Evolutionary conservation across 1,284 basidiomycete species (phyloP).

Genomic region (Schizophyllum commune): DNA sequence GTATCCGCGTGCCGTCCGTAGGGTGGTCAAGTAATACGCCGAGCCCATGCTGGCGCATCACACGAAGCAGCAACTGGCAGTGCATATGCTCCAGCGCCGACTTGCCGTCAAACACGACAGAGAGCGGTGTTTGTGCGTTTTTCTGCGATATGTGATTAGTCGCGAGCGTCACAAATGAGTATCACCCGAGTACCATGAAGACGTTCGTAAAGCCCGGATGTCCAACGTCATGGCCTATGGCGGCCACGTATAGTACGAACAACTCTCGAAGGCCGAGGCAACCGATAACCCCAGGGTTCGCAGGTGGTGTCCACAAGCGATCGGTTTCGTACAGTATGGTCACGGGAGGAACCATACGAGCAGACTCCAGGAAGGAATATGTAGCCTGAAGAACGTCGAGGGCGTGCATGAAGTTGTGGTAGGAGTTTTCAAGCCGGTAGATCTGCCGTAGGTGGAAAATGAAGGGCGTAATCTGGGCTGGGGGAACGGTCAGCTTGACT

Average conservation of each 20-base stretch:
- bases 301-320: conserved; percentile 42
- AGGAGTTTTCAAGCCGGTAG: conserved; percentile 85
- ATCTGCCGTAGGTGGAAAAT: conserved; percentile 77
- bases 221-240: conserved; percentile 92
- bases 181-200: conserved; percentile 69
- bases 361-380: conserved; percentile 73
- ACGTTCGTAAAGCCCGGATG: conserved; percentile 89
- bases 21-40: conserved; percentile 54
- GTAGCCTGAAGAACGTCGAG: conserved; percentile 91
- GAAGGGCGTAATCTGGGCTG: conserved; percentile 68
- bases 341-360: conserved; percentile 74
- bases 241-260: conserved; percentile 79
- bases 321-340: conserved; percentile 40
- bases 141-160: conserved; percentile 43
- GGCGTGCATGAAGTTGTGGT: conserved; percentile 95
- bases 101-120: conserved; percentile 80
- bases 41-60: conserved; percentile 78
- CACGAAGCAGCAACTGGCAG: conserved; percentile 73
- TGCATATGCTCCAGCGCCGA: conserved; percentile 93
- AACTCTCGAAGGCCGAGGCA: conserved; percentile 62
- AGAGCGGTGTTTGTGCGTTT: conserved; percentile 86
- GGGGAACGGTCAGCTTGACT: conserved; percentile 10
- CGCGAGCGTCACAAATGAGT: conserved; percentile 3
- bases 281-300: conserved; percentile 33
- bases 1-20: conserved; percentile 41